A percentile compares a stretch with the other conserved stretches of the same genome.
Evolutionary conservation across 768 basidiomycete genomes (phyloP).

Genomic region (Pleurotus eryngii): DNA sequence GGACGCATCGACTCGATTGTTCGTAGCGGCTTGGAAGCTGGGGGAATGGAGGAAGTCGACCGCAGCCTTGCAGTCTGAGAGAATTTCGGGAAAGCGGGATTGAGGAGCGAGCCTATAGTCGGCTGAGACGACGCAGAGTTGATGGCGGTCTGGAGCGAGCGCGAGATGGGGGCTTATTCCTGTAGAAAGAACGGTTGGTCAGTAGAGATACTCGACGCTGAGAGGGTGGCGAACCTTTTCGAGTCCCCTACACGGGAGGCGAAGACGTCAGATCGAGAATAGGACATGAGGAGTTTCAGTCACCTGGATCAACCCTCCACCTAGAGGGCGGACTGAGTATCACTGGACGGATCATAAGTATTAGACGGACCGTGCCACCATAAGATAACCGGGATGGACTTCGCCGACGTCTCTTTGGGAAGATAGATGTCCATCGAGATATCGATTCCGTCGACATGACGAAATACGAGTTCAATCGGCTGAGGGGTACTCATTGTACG

Average conservation of each 20-base stretch:
- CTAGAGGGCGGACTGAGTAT: background rate
- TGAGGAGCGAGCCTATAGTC: slow-evolving; percentile 37
- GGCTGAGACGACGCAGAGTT: slow-evolving; percentile 28
- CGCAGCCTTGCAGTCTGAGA: slow-evolving; percentile 31
- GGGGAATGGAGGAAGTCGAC: slow-evolving; percentile 27
- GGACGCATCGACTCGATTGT: slow-evolving; percentile 23
- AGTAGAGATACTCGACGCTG: background rate
- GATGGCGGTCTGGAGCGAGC: slow-evolving; percentile 25
- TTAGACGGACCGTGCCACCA: slow-evolving; percentile 8
- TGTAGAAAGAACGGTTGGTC: slow-evolving; percentile 7
- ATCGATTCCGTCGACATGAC: slow-evolving; percentile 3
- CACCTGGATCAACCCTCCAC: slow-evolving; percentile 5
- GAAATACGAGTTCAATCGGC: slow-evolving; percentile 4
- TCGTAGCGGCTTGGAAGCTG: slow-evolving; percentile 24
- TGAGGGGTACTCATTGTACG: background rate
- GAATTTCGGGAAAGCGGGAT: slow-evolving; percentile 30
- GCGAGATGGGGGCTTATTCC: slow-evolving; percentile 33
- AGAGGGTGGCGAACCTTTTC: slow-evolving; percentile 18
- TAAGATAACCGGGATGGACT: background rate
- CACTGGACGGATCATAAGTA: slow-evolving; percentile 1
- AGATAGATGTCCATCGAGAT: slow-evolving; percentile 5
- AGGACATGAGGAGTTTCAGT: background rate
- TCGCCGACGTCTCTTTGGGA: background rate
- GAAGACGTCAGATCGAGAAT: background rate
- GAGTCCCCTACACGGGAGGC: slow-evolving; percentile 17